Percentiles rank a stretch among this genome's conserved stretches.
Evolutionary conservation across 108 stramenopile genomes (phyloP).

Genomic region (Pseudonitzschia pungens): DNA sequence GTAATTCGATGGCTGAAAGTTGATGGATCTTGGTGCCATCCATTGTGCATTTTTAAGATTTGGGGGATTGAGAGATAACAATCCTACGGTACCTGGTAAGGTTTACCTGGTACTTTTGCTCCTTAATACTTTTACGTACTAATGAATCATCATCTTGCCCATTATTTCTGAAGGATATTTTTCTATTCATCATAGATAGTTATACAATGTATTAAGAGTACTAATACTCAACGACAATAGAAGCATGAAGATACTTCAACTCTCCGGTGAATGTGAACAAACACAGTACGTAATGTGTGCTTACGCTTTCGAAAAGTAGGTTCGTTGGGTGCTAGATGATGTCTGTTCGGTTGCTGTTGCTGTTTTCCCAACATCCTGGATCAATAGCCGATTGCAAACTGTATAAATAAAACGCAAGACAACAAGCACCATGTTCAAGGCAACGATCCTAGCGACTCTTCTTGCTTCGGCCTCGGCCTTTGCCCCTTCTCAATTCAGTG

Average conservation of each 20-base stretch:
- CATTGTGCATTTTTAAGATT: too few relatives aligned
- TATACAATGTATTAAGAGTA: neutral
- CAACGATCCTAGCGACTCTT: conserved; percentile 44
- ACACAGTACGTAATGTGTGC: conserved; percentile 2
- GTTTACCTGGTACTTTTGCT: too few relatives aligned
- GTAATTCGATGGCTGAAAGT: too few relatives aligned
- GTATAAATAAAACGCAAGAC: neutral
- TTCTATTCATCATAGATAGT: neutral
- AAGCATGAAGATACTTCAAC: neutral
- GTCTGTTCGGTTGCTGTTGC: neutral
- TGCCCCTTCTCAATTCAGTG: conserved; percentile 49
- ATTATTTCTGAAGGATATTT: too few relatives aligned
- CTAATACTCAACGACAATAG: neutral
- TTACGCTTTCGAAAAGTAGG: neutral
- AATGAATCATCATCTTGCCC: too few relatives aligned
- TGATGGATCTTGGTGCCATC: too few relatives aligned
- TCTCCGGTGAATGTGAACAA: neutral
- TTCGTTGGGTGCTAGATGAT: conserved; percentile 6
- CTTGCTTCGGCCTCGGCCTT: conserved; percentile 62
- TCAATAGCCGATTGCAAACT: neutral
- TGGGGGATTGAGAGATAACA: too few relatives aligned
- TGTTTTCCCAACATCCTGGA: neutral
- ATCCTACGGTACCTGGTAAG: too few relatives aligned
- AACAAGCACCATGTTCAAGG: conserved; percentile 43
- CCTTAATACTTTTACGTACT: too few relatives aligned